Conservation (phyloP, 345 rosid species). For the Populus pruinosa region DNA sequence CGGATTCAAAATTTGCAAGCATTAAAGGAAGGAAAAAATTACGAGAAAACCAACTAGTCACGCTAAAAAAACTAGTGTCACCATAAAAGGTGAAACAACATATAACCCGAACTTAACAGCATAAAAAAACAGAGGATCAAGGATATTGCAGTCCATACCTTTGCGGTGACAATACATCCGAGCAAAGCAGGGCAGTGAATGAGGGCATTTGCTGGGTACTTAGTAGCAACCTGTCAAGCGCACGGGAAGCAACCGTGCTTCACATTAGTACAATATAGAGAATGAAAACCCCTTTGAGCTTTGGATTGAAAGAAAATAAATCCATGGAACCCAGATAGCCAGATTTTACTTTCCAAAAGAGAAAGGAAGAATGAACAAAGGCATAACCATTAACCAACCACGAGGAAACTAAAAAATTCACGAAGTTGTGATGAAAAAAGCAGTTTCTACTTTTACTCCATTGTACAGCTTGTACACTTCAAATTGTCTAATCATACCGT, state of each 20-base stretch:
- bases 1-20: neutral
- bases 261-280: neutral
- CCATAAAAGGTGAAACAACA: neutral
- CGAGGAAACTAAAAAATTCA: neutral
- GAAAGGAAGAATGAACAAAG: neutral
- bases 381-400: neutral
- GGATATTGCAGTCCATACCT: conserved; percentile 38
- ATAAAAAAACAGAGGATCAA: neutral
- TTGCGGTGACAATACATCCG: conserved; percentile 53
- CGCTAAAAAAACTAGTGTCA: neutral
- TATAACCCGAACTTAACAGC: neutral
- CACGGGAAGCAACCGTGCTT: neutral
- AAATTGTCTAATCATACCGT: conserved; percentile 38
- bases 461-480: neutral
- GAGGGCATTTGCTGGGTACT: conserved; percentile 70
- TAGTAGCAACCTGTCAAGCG: conserved; percentile 70
- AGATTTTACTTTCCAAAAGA: neutral
- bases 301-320: neutral
- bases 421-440: neutral
- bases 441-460: neutral
- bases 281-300: neutral
- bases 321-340: neutral
- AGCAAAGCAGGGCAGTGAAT: conserved; percentile 77
- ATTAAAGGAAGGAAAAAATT: neutral
- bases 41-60: neutral